Base-by-base conservation (phyloP, 1,284 basidiomycete species). In the Malassezia yamatoensis region DNA sequence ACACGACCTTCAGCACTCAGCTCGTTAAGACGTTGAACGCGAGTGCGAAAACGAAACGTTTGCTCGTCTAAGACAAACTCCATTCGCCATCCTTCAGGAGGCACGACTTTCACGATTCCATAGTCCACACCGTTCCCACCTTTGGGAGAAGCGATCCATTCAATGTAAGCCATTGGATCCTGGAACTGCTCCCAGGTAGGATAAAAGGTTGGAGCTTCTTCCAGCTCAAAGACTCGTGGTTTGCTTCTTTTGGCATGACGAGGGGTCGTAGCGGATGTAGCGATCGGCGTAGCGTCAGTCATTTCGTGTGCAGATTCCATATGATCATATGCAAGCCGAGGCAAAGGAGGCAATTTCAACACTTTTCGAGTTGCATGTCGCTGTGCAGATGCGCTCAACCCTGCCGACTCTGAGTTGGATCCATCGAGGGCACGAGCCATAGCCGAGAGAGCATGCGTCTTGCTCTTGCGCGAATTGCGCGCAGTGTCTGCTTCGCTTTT, bases 1-100 rank as follows among this genome's bases (percentile, higher is more conserved):
- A 93, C 93, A 62, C 94, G 81, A 50, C 90, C 91, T 49, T 90
- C 88, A 13, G 94, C 94, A 78, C 96, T 93, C 65, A 99, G 90
- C 62, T 89, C 90, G 76, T 96, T 96, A 68, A 99, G 81, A 54
- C 87, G 83, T 78, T 96, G 91, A 47, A 96, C 79, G 49, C 94
- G 84, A 48, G 93, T 98, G 77, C 88, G 90, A 79, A 99, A 99
- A 61, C 87, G 86, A 77, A 90, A 91, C 57, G 79, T 79, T 87
- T 93, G 77, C 47, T 90, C 89, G 74, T 96, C 86, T 42, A 91
- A 86, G n/a, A 88, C 85, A 76, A 96, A 98, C 13, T 91, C 89
- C 83, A 96, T 93, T 65, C 85, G 83, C 94, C 94, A 98, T 36
- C 83, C 88, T 58, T 82, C 79, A 1, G 94, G 94, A 55, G 94